Conservation (phyloP, 2,329 filamentous ascomycete genomes). For the Nemania sp. region DNA sequence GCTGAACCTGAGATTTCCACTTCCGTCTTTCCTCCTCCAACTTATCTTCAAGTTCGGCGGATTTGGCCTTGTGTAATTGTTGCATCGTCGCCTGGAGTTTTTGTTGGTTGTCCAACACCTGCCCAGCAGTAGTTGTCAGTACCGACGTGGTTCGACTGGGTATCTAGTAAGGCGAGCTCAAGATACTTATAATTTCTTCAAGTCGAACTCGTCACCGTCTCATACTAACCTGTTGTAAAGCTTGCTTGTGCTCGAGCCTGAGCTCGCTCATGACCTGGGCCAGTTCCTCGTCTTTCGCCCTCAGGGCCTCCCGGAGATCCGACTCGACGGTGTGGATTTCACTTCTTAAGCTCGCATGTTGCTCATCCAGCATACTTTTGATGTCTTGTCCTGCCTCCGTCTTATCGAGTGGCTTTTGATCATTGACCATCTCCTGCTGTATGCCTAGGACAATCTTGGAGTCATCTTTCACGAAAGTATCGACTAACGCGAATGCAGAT, state of each 20-base stretch:
- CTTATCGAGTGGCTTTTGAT: not conserved
- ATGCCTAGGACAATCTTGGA: constrained; percentile 5
- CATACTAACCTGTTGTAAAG: not conserved
- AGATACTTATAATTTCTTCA: too few relatives aligned
- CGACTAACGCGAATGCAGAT: constrained; percentile 3
- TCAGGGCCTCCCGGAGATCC: not conserved
- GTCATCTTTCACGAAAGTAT: constrained; percentile 1
- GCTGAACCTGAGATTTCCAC: not conserved
- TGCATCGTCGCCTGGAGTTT: constrained; percentile 4
- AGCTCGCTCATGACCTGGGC: not conserved
- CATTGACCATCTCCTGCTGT: constrained; percentile 6
- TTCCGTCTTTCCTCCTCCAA: not conserved
- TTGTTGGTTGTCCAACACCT: constrained; percentile 5
- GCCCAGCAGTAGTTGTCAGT: not conserved
- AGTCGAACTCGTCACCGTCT: not conserved
- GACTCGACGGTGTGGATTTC: not conserved
- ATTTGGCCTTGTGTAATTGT: not conserved
- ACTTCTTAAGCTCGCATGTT: not conserved
- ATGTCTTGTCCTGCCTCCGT: constrained; percentile 6
- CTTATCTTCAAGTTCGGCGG: not conserved
- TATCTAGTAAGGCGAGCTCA: too few relatives aligned
- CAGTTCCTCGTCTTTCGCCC: not conserved
- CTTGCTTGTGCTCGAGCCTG: not conserved
- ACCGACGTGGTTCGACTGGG: too few relatives aligned
- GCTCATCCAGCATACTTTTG: not conserved